phyloP scores from a whole-genome alignment of 805 yeast species.

The Lipomyces yamadae region DNA sequence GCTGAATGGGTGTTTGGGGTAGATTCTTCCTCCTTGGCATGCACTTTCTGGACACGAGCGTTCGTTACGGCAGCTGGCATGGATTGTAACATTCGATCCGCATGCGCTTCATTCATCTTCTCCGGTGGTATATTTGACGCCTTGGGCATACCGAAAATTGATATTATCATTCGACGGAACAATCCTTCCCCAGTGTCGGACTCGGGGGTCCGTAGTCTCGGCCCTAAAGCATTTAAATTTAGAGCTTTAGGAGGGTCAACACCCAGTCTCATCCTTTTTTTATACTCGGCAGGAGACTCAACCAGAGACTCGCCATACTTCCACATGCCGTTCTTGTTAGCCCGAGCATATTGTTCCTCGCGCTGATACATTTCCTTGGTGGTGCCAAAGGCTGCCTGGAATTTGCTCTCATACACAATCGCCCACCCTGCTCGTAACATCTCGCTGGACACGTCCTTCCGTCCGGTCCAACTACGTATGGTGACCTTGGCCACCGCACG shows the following conservation, averaged over 20 bases:
- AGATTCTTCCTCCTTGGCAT: not conserved
- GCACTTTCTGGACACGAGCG: not conserved
- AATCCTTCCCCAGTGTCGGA: not conserved
- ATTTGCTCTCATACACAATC: conserved; percentile 81
- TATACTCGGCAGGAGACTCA: not conserved
- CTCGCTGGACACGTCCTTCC: conserved; percentile 80
- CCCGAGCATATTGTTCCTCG: conserved; percentile 18
- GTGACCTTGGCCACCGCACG: conserved; percentile 74
- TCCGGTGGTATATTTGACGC: not conserved
- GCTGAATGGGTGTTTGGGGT: not conserved
- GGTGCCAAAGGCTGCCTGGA: conserved; percentile 75
- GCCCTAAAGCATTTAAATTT: not conserved
- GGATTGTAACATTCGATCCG: not conserved
- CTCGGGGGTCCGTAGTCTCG: not conserved
- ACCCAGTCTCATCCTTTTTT: not conserved
- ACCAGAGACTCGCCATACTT: conserved; percentile 5
- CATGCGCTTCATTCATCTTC: not conserved
- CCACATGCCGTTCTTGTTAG: conserved; percentile 31
- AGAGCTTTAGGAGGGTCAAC: not conserved
- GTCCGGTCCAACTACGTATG: conserved; percentile 66
- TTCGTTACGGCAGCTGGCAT: not conserved
- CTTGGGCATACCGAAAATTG: not conserved
- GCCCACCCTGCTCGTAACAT: conserved; percentile 86
- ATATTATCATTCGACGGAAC: not conserved
- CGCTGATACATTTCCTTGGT: conserved; percentile 16